Evolutionary conservation across 768 basidiomycete genomes (phyloP), one percentile per base, ranked within the genome.

Genomic region (Multifurca ochricompacta): DNA sequence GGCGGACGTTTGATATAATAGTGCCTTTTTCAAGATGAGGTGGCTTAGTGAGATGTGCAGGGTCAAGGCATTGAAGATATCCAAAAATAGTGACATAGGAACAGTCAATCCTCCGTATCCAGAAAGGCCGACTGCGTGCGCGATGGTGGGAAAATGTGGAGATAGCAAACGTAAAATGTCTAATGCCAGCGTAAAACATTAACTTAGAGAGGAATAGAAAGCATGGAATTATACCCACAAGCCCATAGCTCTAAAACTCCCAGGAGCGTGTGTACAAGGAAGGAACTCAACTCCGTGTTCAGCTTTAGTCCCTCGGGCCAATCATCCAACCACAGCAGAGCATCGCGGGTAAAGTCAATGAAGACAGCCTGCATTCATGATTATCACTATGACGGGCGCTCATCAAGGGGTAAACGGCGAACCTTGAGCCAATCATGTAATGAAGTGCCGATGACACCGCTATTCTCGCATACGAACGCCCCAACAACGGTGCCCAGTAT

Each of bases 291-390:
- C 62, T 97, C 90, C 0, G 91, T 90, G 64, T 98, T 98, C 48
- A 99, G 82, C 69, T 99, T 99, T 36, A 99, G 71, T 1, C 96
- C 95, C 1, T 85, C 92, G 0, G 95, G 95, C 95, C 95, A 98
- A 56, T 87, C 81, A 66, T 96, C 87, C 11, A 99, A 75, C 94
- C 93, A 97, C 1, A 74, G 62, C 2, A 97, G 73, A 0, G 77
- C 73, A 14, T 71, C 69, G 39, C 78, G 76, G 8, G 86, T 66
- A 44, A 71, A 69, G 3, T 72, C 65, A 5, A 86, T 71, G 1
- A 82, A 65, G 55, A 73, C 69, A 30, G 56, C 53, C 73, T 78
- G 62, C 39, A 3, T 31, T n/a, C 21, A 21, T 48, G 45, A 39
- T 43, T 30, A 42, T 47, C 36, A 34, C 14, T 19, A 13, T 21